Evolutionary conservation across 2,329 filamentous ascomycete species (phyloP).

Genomic region (Chaetomiaceae sp.): DNA sequence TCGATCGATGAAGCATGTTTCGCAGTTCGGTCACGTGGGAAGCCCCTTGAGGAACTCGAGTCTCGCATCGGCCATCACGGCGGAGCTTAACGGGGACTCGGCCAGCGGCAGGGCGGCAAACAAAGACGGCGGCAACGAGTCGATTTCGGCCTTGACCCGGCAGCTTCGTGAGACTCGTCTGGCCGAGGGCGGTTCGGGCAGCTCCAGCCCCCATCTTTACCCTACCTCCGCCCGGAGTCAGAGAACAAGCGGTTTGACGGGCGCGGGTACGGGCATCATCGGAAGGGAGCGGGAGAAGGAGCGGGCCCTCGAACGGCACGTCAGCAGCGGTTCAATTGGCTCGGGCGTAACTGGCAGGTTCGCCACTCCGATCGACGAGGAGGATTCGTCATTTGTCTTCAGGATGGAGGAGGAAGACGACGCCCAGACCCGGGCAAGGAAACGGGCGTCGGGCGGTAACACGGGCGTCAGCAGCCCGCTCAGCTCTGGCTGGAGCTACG

Average conservation of each 20-base stretch:
- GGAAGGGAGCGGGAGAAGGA: slow-evolving; percentile 36
- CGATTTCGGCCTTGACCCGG: slow-evolving; percentile 56
- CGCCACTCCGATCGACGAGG: slow-evolving; percentile 62
- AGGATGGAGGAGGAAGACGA: slow-evolving; percentile 62
- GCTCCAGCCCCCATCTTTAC: slow-evolving; percentile 47
- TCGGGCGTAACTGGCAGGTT: slow-evolving; percentile 53
- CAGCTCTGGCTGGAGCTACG: slow-evolving; percentile 38
- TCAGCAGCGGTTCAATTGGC: slow-evolving; percentile 56
- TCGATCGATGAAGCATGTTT: slow-evolving; percentile 41
- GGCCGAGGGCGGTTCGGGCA: slow-evolving; percentile 41
- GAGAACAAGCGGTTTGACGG: slow-evolving; percentile 34
- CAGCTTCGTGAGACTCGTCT: slow-evolving; percentile 59
- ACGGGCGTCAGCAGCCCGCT: slow-evolving; percentile 31
- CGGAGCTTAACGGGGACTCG: slow-evolving; percentile 33
- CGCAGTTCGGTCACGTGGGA: slow-evolving; percentile 63
- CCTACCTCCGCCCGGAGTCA: slow-evolving; percentile 43
- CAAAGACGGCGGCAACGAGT: slow-evolving; percentile 42
- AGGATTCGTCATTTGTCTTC: slow-evolving; percentile 61
- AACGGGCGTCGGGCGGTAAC: slow-evolving; percentile 45
- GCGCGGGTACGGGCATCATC: slow-evolving; percentile 34
- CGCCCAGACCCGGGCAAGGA: slow-evolving; percentile 42
- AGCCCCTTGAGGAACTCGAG: slow-evolving; percentile 62
- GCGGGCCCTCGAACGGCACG: slow-evolving; percentile 50
- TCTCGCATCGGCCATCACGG: slow-evolving; percentile 50
- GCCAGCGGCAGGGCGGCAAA: slow-evolving; percentile 40